Base-by-base conservation (phyloP, 2,329 filamentous ascomycete species). In the Emmonsiellopsis sp. region DNA sequence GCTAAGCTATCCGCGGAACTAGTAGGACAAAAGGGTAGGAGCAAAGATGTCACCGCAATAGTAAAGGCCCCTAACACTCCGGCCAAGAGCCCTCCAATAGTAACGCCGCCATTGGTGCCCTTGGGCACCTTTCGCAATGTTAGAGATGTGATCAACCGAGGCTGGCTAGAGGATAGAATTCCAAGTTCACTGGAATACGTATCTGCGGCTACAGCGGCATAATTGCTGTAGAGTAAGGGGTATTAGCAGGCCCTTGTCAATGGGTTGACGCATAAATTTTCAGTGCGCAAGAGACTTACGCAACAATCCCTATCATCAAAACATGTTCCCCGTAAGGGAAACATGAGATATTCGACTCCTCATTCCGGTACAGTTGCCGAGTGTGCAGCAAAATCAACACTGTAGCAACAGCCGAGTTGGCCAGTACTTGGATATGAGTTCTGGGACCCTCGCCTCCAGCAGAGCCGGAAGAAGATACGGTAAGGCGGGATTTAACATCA, bases 151-250 rank as follows among this genome's bases (percentile, higher is more conserved):
- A 98, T 92, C 39, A 98, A 81, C 37, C 91, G 83, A 7, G 93
- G 93, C 44, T 81, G 74, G 27, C 79, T 79, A 55, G 78, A 81
- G 6, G 91, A 86, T 10, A 98, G 77, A 53, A 98, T 98, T 11
- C 93, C 93, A 17, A 98, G 83, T 73, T 98, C 93, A 9, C 90
- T 95, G 54, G 87, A 91, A 68, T 96, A 93, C 0, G 93, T 98
- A 68, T 98, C 93, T 49, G 92, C 88, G 17, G 89, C 84, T 8
- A 95, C 90, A 48, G 88, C 88, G 31, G 90, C 92, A 65, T 98
- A 98, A 72, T 95, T 92, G 42, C 70, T 73, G 53, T 42, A 50
- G 14, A 49, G 49, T 1, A 11, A 43, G 8, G 21, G 17, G 40
- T 32, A 34, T 9, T 13, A 45, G 8, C 32, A 9, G 14, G 49